phyloP scores from a whole-genome alignment of 257 asterid genomes.

The Leptodermis oblonga region DNA sequence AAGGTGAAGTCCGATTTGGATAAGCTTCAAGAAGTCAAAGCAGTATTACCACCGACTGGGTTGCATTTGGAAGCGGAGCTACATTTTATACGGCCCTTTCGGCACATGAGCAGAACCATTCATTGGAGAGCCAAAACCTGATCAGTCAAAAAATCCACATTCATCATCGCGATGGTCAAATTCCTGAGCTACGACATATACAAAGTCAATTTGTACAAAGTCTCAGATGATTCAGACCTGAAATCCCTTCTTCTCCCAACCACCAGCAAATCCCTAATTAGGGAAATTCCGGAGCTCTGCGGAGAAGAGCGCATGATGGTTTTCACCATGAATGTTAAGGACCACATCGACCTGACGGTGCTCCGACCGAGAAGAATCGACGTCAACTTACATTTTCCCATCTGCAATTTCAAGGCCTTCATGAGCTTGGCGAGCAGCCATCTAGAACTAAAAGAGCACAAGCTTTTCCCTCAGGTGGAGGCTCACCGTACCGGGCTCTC shows the following conservation, averaged over 20 bases:
- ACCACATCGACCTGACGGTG: constrained; percentile 47
- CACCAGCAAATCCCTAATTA: constrained; percentile 52
- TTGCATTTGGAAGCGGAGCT: constrained; percentile 90
- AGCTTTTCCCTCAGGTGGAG: constrained; percentile 70
- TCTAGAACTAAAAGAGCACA: constrained; percentile 73
- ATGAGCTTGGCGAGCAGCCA: constrained; percentile 64
- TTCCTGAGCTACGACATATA: constrained; percentile 59
- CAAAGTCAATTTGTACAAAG: constrained; percentile 61
- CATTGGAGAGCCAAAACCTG: no score
- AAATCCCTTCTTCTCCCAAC: constrained; percentile 65
- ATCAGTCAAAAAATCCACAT: constrained; percentile 82
- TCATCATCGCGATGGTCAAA: constrained; percentile 72
- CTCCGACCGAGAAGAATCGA: constrained; percentile 88
- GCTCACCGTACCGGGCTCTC: constrained; percentile 76
- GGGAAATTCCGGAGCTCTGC: constrained; percentile 88
- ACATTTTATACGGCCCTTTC: constrained; percentile 65
- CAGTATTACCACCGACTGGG: constrained; percentile 83
- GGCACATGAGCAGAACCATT: no score
- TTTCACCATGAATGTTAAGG: constrained; percentile 66
- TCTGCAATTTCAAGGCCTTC: constrained; percentile 73
- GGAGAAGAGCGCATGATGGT: constrained; percentile 85
- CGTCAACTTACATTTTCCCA: constrained; percentile 71
- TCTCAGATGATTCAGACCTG: constrained; percentile 66
- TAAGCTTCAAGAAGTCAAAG: constrained; percentile 55
- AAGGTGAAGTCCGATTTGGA: constrained; percentile 74